Evolutionary conservation across 2,329 filamentous ascomycete genomes (phyloP).

Genomic region (Pestalotiopsis sp.): DNA sequence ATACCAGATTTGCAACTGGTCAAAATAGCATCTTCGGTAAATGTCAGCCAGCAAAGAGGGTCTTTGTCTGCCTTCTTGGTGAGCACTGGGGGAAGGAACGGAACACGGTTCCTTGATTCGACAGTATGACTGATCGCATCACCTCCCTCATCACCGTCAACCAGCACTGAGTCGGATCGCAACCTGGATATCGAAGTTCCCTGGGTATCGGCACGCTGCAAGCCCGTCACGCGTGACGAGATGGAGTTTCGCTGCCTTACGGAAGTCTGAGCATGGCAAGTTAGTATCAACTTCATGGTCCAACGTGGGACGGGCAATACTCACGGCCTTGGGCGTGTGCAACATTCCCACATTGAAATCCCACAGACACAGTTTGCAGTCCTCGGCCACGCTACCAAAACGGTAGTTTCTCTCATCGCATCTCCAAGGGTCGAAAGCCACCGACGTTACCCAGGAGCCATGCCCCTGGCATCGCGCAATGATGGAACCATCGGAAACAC

Average conservation of each 20-base stretch:
- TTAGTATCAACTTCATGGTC: constrained; percentile 17
- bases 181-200: constrained; percentile 60
- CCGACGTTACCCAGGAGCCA: constrained; percentile 90
- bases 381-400: constrained; percentile 94
- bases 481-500: constrained; percentile 77
- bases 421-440: constrained; percentile 95
- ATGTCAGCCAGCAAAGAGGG: constrained; percentile 88
- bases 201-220: constrained; percentile 64
- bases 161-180: constrained; percentile 70
- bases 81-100: constrained; percentile 88
- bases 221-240: constrained; percentile 50
- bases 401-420: constrained; percentile 95
- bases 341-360: constrained; percentile 98
- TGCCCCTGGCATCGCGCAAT: constrained; percentile 94
- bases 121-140: constrained; percentile 75
- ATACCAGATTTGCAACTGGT: constrained; percentile 89
- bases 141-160: constrained; percentile 51
- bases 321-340: constrained; percentile 81
- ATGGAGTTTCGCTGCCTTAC: constrained; percentile 59
- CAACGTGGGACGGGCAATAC: constrained; percentile 36
- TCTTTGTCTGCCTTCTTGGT: constrained; percentile 85
- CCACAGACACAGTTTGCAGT: constrained; percentile 89
- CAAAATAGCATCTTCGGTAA: constrained; percentile 90
- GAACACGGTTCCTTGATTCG: constrained; percentile 80
- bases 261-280: constrained; percentile 42